phyloP scores from a whole-genome alignment of 129 eudicot genomes.

The Glebionis coronaria region DNA sequence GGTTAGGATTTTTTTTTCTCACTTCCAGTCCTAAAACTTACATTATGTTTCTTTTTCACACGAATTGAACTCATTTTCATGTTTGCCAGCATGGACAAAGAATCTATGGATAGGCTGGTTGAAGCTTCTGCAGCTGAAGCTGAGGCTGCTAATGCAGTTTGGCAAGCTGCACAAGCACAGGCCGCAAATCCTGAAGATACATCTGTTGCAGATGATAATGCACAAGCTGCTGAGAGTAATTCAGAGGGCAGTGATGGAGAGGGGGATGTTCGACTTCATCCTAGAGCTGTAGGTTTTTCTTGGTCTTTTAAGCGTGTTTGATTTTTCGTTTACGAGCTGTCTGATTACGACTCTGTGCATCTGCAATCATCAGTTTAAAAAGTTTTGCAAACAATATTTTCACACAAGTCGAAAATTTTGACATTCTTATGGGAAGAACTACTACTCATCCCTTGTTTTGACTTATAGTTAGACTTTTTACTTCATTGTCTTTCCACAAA shows the following conservation, averaged over 20 bases:
- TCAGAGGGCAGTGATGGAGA: constrained; percentile 90
- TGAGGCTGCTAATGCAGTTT: constrained; percentile 86
- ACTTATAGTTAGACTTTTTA: no score
- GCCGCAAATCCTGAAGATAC: constrained; percentile 63
- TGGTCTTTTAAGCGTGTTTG: no score
- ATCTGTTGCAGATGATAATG: constrained; percentile 56
- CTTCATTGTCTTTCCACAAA: no score
- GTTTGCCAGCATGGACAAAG: constrained; percentile 62
- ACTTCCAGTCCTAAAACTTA: neutral
- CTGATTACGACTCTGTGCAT: no score
- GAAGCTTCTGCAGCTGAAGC: constrained; percentile 98
- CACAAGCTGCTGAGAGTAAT: constrained; percentile 61
- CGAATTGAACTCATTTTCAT: neutral
- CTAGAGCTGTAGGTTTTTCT: constrained; percentile 83
- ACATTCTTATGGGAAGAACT: no score
- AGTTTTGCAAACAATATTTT: no score
- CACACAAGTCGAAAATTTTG: no score
- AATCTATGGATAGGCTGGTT: constrained; percentile 79
- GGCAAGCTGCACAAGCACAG: constrained; percentile 94
- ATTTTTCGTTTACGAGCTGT: no score
- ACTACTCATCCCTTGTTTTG: no score
- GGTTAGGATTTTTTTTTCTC: constrained; percentile 38
- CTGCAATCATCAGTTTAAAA: no score
- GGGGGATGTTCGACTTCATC: constrained; percentile 87
- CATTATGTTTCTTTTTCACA: neutral